These are phyloP conservation scores for Allium sativum DNA, from an alignment of 106 monocot species.

Conservation along the genomic window DNA sequence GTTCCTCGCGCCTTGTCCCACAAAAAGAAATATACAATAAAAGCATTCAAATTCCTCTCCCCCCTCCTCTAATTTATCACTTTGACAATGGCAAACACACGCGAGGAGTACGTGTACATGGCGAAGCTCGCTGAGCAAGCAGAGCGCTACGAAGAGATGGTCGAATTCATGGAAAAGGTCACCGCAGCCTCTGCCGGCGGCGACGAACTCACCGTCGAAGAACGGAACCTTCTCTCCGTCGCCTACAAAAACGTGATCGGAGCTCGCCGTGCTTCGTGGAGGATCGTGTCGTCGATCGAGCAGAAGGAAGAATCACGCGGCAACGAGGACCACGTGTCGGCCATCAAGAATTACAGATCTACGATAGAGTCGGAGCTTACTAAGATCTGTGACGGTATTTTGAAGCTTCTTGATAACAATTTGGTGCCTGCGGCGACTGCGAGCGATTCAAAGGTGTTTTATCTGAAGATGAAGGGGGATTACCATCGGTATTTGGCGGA, in stretches of 20 bases:
- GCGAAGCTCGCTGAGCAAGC: conserved; percentile 33
- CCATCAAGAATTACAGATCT: conserved; percentile 16
- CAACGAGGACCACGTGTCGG: conserved; percentile 18
- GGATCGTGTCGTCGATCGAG: conserved; percentile 26
- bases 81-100: conserved; percentile 16
- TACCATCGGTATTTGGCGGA: conserved; percentile 23
- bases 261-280: conserved; percentile 16
- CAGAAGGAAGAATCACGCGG: conserved; percentile 27
- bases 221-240: conserved; percentile 26
- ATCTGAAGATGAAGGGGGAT: conserved; percentile 29
- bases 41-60: neutral
- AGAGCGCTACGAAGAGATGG: conserved; percentile 28
- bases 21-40: neutral
- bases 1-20: neutral
- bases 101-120: conserved; percentile 24
- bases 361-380: conserved; percentile 24
- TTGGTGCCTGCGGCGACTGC: conserved; percentile 16
- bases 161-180: conserved; percentile 25
- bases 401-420: conserved; percentile 8
- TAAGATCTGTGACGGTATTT: conserved; percentile 17
- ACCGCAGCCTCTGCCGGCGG: conserved; percentile 5
- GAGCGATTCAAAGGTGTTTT: conserved; percentile 22
- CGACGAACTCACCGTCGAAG: conserved; percentile 19
- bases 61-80: neutral
- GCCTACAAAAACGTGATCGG: conserved; percentile 25